Evolutionary conservation across 2,329 filamentous ascomycete species (phyloP).

Genomic region (Shiraia bambusicola): DNA sequence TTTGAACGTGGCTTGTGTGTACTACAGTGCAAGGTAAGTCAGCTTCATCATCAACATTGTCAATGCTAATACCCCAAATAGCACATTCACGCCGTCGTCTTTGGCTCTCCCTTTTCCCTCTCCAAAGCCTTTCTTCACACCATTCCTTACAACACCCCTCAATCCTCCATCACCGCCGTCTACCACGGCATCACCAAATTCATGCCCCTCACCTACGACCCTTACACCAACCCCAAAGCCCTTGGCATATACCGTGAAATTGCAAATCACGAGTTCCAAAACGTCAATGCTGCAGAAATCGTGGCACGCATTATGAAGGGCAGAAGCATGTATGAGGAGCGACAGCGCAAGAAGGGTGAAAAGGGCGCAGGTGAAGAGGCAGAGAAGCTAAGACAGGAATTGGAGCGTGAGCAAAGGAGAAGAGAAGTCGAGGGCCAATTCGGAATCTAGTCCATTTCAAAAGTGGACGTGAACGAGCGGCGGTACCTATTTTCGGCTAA

Average conservation of each 20-base stretch:
- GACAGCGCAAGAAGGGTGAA: slow-evolving; percentile 84
- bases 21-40: slow-evolving; percentile 80
- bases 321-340: slow-evolving; percentile 82
- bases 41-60: slow-evolving; percentile 1
- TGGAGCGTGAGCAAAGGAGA: slow-evolving; percentile 39
- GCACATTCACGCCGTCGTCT: slow-evolving; percentile 86
- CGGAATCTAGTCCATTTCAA: slow-evolving; percentile 19
- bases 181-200: slow-evolving; percentile 97
- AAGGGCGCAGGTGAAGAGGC: slow-evolving; percentile 75
- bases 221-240: slow-evolving; percentile 74
- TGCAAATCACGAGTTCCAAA: slow-evolving; percentile 72
- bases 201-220: slow-evolving; percentile 64
- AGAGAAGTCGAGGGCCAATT: slow-evolving; percentile 46
- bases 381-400: slow-evolving; percentile 40
- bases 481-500: too few species aligned
- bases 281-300: slow-evolving; percentile 91
- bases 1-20: slow-evolving; percentile 95
- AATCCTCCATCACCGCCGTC: slow-evolving; percentile 59
- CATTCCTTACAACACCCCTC: slow-evolving; percentile 67
- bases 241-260: slow-evolving; percentile 85
- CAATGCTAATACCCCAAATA: slow-evolving; percentile 41
- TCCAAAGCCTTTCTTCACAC: slow-evolving; percentile 73
- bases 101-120: slow-evolving; percentile 86
- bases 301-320: slow-evolving; percentile 87
- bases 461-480: too few species aligned